These are phyloP conservation scores for Arabis hirsuta DNA, from an alignment of 345 rosid species.

Conservation along the genomic window DNA sequence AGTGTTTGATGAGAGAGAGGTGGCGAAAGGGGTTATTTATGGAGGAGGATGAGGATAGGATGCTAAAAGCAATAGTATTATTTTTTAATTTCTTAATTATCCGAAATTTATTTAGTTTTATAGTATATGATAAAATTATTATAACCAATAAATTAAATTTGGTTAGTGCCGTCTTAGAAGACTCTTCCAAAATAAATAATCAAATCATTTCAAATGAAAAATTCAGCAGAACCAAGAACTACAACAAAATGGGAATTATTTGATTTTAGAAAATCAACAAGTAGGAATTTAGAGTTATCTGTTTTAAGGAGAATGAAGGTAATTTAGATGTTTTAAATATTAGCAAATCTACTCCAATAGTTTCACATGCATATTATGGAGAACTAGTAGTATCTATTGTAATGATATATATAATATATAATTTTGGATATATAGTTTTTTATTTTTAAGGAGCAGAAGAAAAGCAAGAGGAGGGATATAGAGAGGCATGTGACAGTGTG, in stretches of 20 bases:
- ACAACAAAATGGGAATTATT: neutral
- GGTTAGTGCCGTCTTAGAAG: constrained; percentile 37
- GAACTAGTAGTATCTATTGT: neutral
- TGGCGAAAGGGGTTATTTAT: constrained; percentile 49
- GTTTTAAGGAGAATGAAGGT: neutral
- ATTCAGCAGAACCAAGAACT: neutral
- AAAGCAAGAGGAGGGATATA: constrained; percentile 30
- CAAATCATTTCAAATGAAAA: constrained; percentile 15
- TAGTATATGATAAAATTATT: constrained; percentile 20
- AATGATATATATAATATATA: constrained; percentile 10
- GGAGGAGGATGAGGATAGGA: constrained; percentile 39
- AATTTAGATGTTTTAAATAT: constrained; percentile 20
- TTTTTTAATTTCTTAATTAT: constrained; percentile 27
- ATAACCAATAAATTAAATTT: constrained; percentile 9
- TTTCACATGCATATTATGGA: constrained; percentile 15
- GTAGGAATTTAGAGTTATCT: neutral
- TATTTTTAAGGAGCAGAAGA: constrained; percentile 39
- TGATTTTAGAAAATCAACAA: neutral
- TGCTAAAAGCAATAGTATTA: constrained; percentile 32
- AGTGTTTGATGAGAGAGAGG: constrained; percentile 43
- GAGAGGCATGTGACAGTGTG: constrained; percentile 55
- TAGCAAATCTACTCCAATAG: neutral
- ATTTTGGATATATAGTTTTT: constrained; percentile 5
- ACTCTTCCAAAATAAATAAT: constrained; percentile 32
- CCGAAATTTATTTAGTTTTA: neutral